These are phyloP conservation scores for Pyrrhoderma lamaoense DNA, from an alignment of 1,284 basidiomycete genomes.

Conservation along the genomic window DNA sequence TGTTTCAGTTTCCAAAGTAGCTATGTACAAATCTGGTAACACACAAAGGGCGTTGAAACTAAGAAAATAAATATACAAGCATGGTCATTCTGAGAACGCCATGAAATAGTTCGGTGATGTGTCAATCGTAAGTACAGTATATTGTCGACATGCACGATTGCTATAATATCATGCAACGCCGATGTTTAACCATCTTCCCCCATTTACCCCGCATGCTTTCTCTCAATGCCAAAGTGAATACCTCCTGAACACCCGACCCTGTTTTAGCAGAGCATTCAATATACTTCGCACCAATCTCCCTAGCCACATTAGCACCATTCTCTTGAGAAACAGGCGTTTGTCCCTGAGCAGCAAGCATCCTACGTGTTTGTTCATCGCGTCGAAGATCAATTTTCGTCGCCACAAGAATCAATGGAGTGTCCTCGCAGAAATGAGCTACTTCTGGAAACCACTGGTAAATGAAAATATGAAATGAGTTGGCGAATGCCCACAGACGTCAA, in stretches of 20 bases:
- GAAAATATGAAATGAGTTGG: background rate
- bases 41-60: no score
- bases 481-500: constrained; percentile 3
- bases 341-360: constrained; percentile 92
- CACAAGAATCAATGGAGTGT: constrained; percentile 87
- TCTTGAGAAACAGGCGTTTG: constrained; percentile 75
- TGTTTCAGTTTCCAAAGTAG: no score
- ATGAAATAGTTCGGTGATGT: no score
- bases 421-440: constrained; percentile 95
- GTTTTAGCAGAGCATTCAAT: constrained; percentile 94
- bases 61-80: constrained; percentile 8
- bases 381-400: constrained; percentile 93
- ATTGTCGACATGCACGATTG: background rate
- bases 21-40: no score
- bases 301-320: constrained; percentile 75
- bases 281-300: constrained; percentile 93
- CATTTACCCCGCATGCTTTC: constrained; percentile 78
- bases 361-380: constrained; percentile 76
- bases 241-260: constrained; percentile 83
- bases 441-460: constrained; percentile 87
- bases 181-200: constrained; percentile 66
- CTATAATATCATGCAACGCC: constrained; percentile 60
- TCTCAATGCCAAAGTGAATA: constrained; percentile 85
- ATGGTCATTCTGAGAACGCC: background rate
- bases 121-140: no score